These are phyloP conservation scores for Cladorrhinum samala DNA, from an alignment of 495 filamentous ascomycete genomes.

Conservation along the genomic window DNA sequence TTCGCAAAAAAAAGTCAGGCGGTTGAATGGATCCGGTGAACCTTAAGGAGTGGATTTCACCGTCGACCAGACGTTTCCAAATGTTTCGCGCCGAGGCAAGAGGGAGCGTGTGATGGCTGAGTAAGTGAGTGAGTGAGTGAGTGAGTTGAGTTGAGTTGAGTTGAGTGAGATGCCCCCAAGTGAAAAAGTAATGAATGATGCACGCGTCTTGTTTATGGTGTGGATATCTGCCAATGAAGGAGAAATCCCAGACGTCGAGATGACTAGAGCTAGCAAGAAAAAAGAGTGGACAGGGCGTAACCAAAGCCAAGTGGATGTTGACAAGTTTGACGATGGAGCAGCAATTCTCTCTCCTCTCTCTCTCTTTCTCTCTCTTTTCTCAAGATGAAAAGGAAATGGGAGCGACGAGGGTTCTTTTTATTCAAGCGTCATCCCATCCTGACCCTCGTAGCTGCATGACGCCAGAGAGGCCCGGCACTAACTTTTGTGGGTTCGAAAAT, in stretches of 20 bases:
- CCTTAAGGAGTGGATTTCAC: constrained; percentile 8
- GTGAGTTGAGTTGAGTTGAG: neutral
- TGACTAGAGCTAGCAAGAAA: no score
- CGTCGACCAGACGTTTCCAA: constrained; percentile 3
- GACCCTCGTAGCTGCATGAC: constrained; percentile 21
- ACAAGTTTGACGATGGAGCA: neutral
- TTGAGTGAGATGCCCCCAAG: neutral
- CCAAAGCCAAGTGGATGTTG: neutral
- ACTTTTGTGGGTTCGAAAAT: constrained; percentile 4
- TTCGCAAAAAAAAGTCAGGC: neutral
- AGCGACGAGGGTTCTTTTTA: neutral
- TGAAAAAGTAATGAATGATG: neutral
- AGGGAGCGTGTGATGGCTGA: neutral
- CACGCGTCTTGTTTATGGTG: no score
- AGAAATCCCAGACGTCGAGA: no score
- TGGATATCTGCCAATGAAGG: no score
- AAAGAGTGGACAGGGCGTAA: neutral
- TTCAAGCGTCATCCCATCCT: constrained; percentile 7
- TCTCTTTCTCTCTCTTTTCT: neutral
- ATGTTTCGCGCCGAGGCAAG: neutral
- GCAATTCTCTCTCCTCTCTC: neutral
- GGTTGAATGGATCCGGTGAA: neutral
- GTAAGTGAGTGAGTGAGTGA: neutral
- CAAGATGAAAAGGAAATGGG: neutral
- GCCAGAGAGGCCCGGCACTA: constrained; percentile 18